A percentile compares a stretch with the other conserved stretches of the same genome.
Conservation (phyloP, 2,329 filamentous ascomycete genomes). For the Helotiales sp. region DNA sequence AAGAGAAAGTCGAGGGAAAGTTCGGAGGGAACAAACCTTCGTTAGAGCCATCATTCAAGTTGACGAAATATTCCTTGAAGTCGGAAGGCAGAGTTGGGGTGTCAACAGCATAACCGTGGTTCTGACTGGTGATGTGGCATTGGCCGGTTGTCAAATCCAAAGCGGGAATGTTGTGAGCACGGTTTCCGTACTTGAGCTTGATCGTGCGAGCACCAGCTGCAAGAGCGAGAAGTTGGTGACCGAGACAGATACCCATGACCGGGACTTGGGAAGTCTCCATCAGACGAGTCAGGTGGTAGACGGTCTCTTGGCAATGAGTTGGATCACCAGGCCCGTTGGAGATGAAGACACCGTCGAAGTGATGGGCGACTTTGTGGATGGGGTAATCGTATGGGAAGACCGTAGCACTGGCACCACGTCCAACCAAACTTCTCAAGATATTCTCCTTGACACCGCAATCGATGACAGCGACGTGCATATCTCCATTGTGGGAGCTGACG, state of each 20-base stretch:
- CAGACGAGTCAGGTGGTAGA: slow-evolving; percentile 87
- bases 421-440: slow-evolving; percentile 92
- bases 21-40: slow-evolving; percentile 63
- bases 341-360: slow-evolving; percentile 99
- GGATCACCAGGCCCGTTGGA: slow-evolving; percentile 98
- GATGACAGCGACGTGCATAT: slow-evolving; percentile 90
- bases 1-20: slow-evolving; percentile 1
- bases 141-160: slow-evolving; percentile 93
- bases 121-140: slow-evolving; percentile 98
- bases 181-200: slow-evolving; percentile 99
- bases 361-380: slow-evolving; percentile 96
- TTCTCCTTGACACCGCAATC: slow-evolving; percentile 99
- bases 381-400: slow-evolving; percentile 97
- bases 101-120: slow-evolving; percentile 97
- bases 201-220: slow-evolving; percentile 87
- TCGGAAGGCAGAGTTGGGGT: slow-evolving; percentile 79
- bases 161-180: slow-evolving; percentile 97
- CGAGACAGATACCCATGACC: slow-evolving; percentile 97
- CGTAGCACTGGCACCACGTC: slow-evolving; percentile 88
- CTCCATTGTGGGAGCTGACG: slow-evolving; percentile 80
- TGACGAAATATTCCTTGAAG: slow-evolving; percentile 98
- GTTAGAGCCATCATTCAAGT: slow-evolving; percentile 96
- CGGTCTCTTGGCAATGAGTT: slow-evolving; percentile 92
- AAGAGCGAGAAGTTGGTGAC: slow-evolving; percentile 92
- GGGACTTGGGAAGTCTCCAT: slow-evolving; percentile 92